Evolutionary conservation across 768 basidiomycete species (phyloP).

Genomic region (Pleurotus platypus): DNA sequence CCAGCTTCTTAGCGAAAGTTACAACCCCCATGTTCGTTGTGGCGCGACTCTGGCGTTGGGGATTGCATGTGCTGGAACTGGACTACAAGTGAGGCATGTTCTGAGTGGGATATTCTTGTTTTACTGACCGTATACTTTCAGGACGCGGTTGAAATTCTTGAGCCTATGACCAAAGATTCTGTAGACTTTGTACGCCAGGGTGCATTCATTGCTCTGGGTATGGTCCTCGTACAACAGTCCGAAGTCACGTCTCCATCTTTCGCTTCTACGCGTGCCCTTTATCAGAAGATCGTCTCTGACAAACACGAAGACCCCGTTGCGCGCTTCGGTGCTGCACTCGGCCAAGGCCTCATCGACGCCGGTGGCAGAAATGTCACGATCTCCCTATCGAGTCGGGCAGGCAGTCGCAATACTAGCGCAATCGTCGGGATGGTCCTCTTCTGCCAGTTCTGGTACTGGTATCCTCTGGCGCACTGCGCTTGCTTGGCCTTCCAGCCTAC

Average conservation of each 20-base stretch:
- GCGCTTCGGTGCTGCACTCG: conserved; percentile 92
- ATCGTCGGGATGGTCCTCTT: conserved; percentile 98
- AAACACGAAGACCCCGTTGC: conserved; percentile 99
- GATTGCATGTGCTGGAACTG: conserved; percentile 96
- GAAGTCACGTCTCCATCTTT: conserved; percentile 85
- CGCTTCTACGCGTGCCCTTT: conserved; percentile 76
- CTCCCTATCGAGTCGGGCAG: conserved; percentile 88
- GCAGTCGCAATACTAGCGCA: conserved; percentile 88
- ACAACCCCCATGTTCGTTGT: conserved; percentile 97
- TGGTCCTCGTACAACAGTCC: conserved; percentile 96
- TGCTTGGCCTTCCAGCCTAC: conserved; percentile 94
- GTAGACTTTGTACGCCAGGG: conserved; percentile 99
- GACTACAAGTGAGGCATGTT: conserved; percentile 64
- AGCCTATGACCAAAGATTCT: conserved; percentile 97
- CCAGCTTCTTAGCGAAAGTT: conserved; percentile 94
- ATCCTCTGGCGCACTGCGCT: conserved; percentile 91
- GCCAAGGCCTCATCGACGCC: conserved; percentile 96
- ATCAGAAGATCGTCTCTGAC: conserved; percentile 86
- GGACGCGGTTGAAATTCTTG: conserved; percentile 95
- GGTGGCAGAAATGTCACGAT: conserved; percentile 97
- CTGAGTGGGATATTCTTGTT: background rate
- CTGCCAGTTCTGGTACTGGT: conserved; percentile 99
- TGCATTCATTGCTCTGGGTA: conserved; percentile 91
- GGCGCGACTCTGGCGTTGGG: conserved; percentile 96
- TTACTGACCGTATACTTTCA: conserved; percentile 24